Percentiles rank a stretch among this genome's conserved stretches.
phyloP scores from a whole-genome alignment of 305 asterid species.

The Petunia hybrid region DNA sequence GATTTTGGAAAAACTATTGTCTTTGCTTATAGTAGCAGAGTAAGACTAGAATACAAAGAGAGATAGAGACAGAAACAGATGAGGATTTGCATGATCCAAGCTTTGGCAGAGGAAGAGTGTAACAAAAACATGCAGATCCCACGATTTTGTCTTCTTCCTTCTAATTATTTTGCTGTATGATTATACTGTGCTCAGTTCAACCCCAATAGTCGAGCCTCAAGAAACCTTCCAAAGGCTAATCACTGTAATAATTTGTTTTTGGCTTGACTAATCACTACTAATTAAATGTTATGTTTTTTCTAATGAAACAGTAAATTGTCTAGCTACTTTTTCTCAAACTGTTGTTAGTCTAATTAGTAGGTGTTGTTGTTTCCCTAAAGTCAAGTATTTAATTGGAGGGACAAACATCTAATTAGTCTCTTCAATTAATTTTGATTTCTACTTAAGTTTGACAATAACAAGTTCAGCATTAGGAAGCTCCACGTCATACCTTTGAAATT shows the following conservation, averaged over 20 bases:
- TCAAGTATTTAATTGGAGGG: slow-evolving; percentile 41
- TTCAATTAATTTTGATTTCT: slow-evolving; percentile 25
- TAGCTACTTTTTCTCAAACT: slow-evolving; percentile 18
- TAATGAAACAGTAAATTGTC: background rate
- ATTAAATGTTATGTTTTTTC: background rate
- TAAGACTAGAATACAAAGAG: background rate
- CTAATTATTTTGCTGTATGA: background rate
- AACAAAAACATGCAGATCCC: slow-evolving; percentile 70
- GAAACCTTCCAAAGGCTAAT: background rate
- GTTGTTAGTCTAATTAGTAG: slow-evolving; percentile 48
- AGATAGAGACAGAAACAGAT: slow-evolving; percentile 23
- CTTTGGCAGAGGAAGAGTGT: slow-evolving; percentile 44
- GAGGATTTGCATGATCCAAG: slow-evolving; percentile 56
- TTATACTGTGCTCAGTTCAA: background rate
- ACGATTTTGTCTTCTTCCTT: slow-evolving; percentile 53
- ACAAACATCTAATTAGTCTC: background rate
- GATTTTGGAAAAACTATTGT: background rate
- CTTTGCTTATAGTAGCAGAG: background rate
- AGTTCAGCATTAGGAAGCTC: background rate
- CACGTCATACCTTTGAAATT: slow-evolving; percentile 29
- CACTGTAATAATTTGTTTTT: background rate
- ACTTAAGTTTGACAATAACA: slow-evolving; percentile 24
- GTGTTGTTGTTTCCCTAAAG: slow-evolving; percentile 53
- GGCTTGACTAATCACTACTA: background rate
- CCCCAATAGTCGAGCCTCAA: background rate